A percentile compares a stretch with the other conserved stretches of the same genome.
phyloP scores from a whole-genome alignment of 768 basidiomycete species.

The Trametes punicea region DNA sequence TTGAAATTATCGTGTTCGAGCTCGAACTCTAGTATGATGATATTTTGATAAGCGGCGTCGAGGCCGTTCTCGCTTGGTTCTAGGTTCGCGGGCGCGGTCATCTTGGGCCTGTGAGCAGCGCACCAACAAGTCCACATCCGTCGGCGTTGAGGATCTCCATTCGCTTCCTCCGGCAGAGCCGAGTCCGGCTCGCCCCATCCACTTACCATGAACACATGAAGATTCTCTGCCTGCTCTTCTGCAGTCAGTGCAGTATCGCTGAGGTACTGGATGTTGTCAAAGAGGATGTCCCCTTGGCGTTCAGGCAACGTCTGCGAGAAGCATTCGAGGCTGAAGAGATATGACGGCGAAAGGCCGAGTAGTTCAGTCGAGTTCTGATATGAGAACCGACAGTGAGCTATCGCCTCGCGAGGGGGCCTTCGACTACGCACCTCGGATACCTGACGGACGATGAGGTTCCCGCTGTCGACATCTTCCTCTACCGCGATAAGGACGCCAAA shows the following conservation, averaged over 20 bases:
- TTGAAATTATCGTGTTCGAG: conserved; percentile 68
- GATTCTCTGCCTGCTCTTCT: conserved; percentile 44
- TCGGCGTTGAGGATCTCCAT: conserved; percentile 32
- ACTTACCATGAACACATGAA: conserved; percentile 65
- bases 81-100: conserved; percentile 22
- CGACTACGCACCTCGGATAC: conserved; percentile 69
- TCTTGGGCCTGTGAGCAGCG: conserved; percentile 54
- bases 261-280: conserved; percentile 72
- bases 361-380: conserved; percentile 67
- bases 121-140: conserved; percentile 68
- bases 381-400: no score
- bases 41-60: conserved; percentile 22
- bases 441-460: conserved; percentile 60
- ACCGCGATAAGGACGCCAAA: conserved; percentile 79
- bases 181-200: conserved; percentile 71
- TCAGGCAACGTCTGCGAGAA: conserved; percentile 69
- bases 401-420: no score
- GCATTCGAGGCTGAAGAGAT: conserved; percentile 69
- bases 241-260: conserved; percentile 42
- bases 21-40: conserved; percentile 79
- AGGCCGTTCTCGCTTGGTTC: not conserved
- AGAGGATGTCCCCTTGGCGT: conserved; percentile 59
- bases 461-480: conserved; percentile 53
- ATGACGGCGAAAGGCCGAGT: conserved; percentile 67
- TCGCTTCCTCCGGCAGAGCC: conserved; percentile 30